Base-by-base conservation (phyloP, 192 early-diverging fungal genomes). In the Coemansia brasiliensis region DNA sequence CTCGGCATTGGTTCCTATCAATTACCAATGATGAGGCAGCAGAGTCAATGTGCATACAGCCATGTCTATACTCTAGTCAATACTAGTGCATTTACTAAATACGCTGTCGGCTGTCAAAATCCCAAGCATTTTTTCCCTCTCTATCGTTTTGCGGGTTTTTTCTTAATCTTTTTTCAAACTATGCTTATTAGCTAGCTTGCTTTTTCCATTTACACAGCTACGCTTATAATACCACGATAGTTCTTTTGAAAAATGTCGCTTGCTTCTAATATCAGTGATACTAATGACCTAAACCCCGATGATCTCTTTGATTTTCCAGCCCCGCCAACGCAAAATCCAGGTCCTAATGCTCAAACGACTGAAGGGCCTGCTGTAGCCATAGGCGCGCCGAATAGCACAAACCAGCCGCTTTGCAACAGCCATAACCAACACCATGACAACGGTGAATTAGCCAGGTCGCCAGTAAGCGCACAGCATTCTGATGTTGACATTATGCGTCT, bases 301-400 rank as follows among this genome's bases (percentile, higher is more conserved):
- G 54, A 66, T 27, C 25, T 77, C 38, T 77, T 65, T 22, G 67
- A 61, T 38, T 77, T 77, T 37, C 74, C 74, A 1, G 51, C 46
- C 1, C 67, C 74, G 11, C 74, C 73, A 11, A 54, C 48, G 11
- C 54, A 51, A 27, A 8, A 22, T 35, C 38, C 24, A 2, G 8
- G 24, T 12, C 4, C 39, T 24, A 13, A 26, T 18, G 2, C 8
- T 13, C 4, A 15, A 21, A 0, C 24, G 7, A 41, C 17, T 39
- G 21, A 22, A 15, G 4, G 38, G 18, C 8, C 10, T 18, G 51
- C 27, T 5, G 3, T 10, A 13, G 13, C 10, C 51, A 42, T 42
- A 4, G 15, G 6, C 1, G 9, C 41, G 15, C 16, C 15, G 3
- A 16, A n/a, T 1, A 4, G 1, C 15, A n/a, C 18, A 17, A 16